Conservation (phyloP, 164 flowering plant species). For the Umbilicus rupestris region DNA sequence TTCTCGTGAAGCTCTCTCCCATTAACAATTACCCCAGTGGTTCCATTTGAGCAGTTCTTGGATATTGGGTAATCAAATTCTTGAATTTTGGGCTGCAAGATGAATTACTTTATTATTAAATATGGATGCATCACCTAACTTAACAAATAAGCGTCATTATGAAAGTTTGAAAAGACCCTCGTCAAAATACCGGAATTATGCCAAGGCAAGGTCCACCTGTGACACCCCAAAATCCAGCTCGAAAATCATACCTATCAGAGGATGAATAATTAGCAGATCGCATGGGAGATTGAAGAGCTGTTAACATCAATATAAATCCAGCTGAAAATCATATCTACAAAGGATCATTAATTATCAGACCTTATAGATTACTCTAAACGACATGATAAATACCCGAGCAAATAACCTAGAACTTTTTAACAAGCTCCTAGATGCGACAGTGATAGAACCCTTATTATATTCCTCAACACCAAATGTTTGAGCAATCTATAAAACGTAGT, state of each 20-base stretch:
- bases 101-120: constrained; percentile 5
- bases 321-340: not conserved
- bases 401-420: too few relatives aligned
- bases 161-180: constrained; percentile 2
- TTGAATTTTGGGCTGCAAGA: constrained; percentile 78
- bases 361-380: too few relatives aligned
- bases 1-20: constrained; percentile 87
- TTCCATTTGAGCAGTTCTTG: constrained; percentile 68
- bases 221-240: constrained; percentile 97
- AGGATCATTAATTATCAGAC: too few relatives aligned
- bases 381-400: too few relatives aligned
- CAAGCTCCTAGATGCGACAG: not conserved
- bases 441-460: not conserved
- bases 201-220: constrained; percentile 83
- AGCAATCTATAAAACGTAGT: not conserved
- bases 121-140: not conserved
- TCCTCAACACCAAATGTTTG: not conserved
- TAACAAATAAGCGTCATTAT: not conserved
- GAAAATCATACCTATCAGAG: constrained; percentile 63
- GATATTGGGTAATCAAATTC: constrained; percentile 72
- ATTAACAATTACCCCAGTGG: constrained; percentile 65
- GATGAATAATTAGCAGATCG: not conserved
- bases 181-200: constrained; percentile 63
- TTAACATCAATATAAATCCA: not conserved
- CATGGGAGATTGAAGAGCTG: too few relatives aligned